Conservation (phyloP, 2,329 filamentous ascomycete genomes). For the Hypomyces rosellus region DNA sequence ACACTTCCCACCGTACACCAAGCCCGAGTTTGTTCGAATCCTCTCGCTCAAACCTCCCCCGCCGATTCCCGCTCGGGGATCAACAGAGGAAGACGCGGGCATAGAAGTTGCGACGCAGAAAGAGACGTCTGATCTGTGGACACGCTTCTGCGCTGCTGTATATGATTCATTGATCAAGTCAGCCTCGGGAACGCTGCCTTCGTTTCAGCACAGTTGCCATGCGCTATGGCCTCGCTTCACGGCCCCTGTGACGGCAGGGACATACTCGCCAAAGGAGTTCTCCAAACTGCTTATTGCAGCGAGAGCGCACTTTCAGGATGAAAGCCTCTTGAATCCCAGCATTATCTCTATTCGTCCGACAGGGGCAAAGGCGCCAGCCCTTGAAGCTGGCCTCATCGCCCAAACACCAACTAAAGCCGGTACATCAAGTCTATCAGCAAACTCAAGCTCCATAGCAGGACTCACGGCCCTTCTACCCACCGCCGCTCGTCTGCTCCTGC, state of each 20-base stretch:
- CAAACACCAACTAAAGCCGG: neutral
- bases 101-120: constrained; percentile 25
- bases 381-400: neutral
- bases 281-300: constrained; percentile 71
- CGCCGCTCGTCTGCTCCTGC: constrained; percentile 65
- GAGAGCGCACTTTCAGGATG: constrained; percentile 64
- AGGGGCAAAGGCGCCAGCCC: neutral
- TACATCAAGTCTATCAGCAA: neutral
- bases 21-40: constrained; percentile 72
- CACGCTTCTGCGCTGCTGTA: constrained; percentile 73
- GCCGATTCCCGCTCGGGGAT: constrained; percentile 40
- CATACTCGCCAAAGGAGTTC: constrained; percentile 72
- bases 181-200: constrained; percentile 70
- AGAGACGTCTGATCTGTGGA: constrained; percentile 65
- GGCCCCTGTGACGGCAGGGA: constrained; percentile 67
- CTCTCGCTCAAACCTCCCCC: constrained; percentile 49
- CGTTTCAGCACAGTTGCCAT: constrained; percentile 62
- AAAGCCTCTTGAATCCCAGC: constrained; percentile 60
- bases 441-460: constrained; percentile 27
- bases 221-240: constrained; percentile 83
- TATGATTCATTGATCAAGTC: constrained; percentile 82
- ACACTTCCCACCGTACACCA: constrained; percentile 78
- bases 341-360: constrained; percentile 38
- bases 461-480: constrained; percentile 58
- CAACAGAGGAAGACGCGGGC: neutral